Base-by-base conservation (phyloP, 2,329 filamentous ascomycete species). In the Aspergillus tubingensis region DNA sequence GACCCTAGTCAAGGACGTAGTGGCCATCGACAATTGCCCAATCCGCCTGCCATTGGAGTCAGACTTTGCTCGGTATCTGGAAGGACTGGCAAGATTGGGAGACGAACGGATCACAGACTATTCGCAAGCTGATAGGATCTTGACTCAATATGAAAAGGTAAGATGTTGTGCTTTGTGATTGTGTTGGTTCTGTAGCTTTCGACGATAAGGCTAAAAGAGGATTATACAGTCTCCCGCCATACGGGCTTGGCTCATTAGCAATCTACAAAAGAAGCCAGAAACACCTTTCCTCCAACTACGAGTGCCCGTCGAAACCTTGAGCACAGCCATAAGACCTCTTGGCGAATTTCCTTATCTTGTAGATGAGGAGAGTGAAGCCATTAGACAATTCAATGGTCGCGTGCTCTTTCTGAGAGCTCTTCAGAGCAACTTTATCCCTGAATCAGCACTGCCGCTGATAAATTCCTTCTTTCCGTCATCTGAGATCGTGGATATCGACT, bases 21-120 rank as follows among this genome's bases (percentile, higher is more conserved):
- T 70, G 21, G 67, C 67, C n/a, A 60, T 70, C 32, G 67, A 70
- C 25, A 70, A 70, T 51, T 55, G 64, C 8, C 67, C 67, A 2
- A 64, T 70, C 10, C 51, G 62, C 36, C 32, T 67, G 19, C 64
- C 62, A 6, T 10, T 70, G 4, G 49, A 48, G 5, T 23, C 54
- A 8, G 67, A 70, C n/a, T 70, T 70, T 13, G 17, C 48, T 8
- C 59, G 51, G 15, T 96, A 96, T 76, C 82, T 93, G 32, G 23
- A 41, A 17, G 59, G 27, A 8, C 13, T 61, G 41, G 59, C 17
- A 5, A 27, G 52, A 25, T 32, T 61, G 32, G 21, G 48, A 47
- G 23, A 58, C 2, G 48, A 41, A 11, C 41, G n/a, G 36, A 30
- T 61, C 5, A 49, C 19, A 13, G 53, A 23, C 4, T 55, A 61